Evolutionary conservation across 495 filamentous ascomycete species (phyloP).

Genomic region (Aspergillus steynii): DNA sequence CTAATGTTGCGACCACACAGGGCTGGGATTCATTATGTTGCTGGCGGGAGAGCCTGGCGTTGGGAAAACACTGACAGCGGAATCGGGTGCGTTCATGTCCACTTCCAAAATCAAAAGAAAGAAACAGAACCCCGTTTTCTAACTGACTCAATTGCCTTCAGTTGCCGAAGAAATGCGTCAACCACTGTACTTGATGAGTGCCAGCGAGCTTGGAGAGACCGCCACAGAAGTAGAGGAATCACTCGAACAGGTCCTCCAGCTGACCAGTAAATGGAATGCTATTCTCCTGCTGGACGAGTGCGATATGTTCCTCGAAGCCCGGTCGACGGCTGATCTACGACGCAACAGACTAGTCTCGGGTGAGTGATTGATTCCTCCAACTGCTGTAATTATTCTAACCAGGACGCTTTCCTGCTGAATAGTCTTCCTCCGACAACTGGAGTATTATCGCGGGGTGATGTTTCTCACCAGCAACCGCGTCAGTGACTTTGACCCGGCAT

Average conservation of each 20-base stretch:
- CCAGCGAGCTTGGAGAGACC: constrained; percentile 1
- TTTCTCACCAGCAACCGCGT: constrained; percentile 31
- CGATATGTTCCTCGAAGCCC: constrained; percentile 66
- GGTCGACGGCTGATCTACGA: constrained; percentile 34
- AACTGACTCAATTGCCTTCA: background rate
- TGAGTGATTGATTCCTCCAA: no score
- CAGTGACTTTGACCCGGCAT: constrained; percentile 39
- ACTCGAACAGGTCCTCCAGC: constrained; percentile 3
- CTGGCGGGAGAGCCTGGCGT: constrained; percentile 24
- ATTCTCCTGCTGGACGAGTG: constrained; percentile 64
- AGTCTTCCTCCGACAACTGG: constrained; percentile 53
- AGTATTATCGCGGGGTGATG: constrained; percentile 49
- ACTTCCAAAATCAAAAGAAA: no score
- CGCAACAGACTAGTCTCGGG: constrained; percentile 23
- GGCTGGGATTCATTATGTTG: constrained; percentile 12
- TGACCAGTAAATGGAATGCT: constrained; percentile 26
- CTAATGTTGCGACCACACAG: background rate
- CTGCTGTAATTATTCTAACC: no score
- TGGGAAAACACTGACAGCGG: constrained; percentile 31
- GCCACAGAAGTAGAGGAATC: background rate
- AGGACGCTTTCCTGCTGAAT: no score
- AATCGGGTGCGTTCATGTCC: constrained; percentile 10
- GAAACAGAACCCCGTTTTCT: no score
- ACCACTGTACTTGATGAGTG: constrained; percentile 22
- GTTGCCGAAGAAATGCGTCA: constrained; percentile 24